phyloP scores from a whole-genome alignment of 2,329 filamentous ascomycete genomes.

The Aspergillus sclerotialis region DNA sequence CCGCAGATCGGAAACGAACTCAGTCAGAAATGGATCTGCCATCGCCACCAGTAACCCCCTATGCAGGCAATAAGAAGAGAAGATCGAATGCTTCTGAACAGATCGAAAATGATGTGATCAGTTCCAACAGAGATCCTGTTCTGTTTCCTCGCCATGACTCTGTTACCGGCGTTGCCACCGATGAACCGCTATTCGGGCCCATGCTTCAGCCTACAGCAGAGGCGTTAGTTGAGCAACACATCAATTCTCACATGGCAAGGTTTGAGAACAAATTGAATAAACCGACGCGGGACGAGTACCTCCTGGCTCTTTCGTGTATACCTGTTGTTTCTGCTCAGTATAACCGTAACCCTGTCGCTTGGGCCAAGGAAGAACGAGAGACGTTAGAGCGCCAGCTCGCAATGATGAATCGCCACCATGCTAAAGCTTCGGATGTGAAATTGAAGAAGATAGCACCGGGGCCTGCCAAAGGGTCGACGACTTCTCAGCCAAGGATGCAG shows the following conservation, averaged over 20 bases:
- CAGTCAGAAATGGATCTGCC: slow-evolving; percentile 38
- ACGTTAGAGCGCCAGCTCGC: slow-evolving; percentile 34
- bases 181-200: slow-evolving; percentile 36
- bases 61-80: slow-evolving; percentile 34
- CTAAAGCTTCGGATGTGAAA: slow-evolving; percentile 20
- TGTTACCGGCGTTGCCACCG: slow-evolving; percentile 23
- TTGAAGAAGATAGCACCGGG: slow-evolving; percentile 37
- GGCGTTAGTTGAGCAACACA: slow-evolving; percentile 36
- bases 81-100: slow-evolving; percentile 26
- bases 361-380: slow-evolving; percentile 35
- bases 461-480: slow-evolving; percentile 22
- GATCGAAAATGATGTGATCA: slow-evolving; percentile 21
- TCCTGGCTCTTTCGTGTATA: slow-evolving; percentile 37
- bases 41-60: slow-evolving; percentile 41
- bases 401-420: slow-evolving; percentile 34
- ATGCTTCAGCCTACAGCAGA: slow-evolving; percentile 27
- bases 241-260: slow-evolving; percentile 34
- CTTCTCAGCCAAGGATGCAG: slow-evolving; percentile 21
- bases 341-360: slow-evolving; percentile 39
- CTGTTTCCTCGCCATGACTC: slow-evolving; percentile 36
- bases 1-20: slow-evolving; percentile 33
- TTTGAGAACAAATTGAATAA: slow-evolving; percentile 36
- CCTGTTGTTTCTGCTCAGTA: slow-evolving; percentile 35
- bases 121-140: slow-evolving; percentile 31
- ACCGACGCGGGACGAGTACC: slow-evolving; percentile 39